Conservation (phyloP, 441 rosid genomes). For the Macaranga tanarius region DNA sequence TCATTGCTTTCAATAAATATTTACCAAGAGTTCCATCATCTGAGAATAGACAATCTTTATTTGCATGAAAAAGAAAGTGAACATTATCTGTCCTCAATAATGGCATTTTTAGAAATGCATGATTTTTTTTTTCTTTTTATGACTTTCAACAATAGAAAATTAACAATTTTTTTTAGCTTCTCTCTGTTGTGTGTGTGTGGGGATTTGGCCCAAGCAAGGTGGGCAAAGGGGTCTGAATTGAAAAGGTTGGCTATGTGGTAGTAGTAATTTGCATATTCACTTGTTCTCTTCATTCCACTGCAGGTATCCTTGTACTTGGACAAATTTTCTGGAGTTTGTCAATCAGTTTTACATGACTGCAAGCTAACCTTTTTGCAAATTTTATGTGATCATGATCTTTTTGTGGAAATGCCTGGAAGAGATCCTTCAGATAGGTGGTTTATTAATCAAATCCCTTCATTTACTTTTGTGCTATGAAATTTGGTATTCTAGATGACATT, state of each 20-base stretch:
- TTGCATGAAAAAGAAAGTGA: background rate
- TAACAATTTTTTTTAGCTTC: too few species aligned
- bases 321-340: slow-evolving; percentile 99
- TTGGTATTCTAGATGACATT: background rate
- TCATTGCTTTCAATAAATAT: too few species aligned
- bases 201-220: background rate
- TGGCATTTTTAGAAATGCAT: too few species aligned
- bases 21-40: background rate
- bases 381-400: slow-evolving; percentile 97
- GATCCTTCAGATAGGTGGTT: slow-evolving; percentile 98
- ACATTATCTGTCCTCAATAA: background rate
- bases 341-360: slow-evolving; percentile 93
- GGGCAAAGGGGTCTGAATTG: background rate
- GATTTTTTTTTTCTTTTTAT: too few species aligned
- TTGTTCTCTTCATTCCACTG: slow-evolving; percentile 16
- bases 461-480: background rate
- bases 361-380: slow-evolving; percentile 97
- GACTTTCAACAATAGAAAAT: background rate
- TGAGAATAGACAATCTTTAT: background rate
- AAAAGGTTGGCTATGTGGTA: background rate
- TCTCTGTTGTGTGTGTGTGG: too few species aligned
- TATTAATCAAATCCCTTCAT: slow-evolving; percentile 18
- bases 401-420: slow-evolving; percentile 99
- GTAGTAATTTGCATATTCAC: slow-evolving; percentile 5
- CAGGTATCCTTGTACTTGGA: slow-evolving; percentile 98